phyloP scores from a whole-genome alignment of 768 basidiomycete genomes.

The Agaricus blazei region DNA sequence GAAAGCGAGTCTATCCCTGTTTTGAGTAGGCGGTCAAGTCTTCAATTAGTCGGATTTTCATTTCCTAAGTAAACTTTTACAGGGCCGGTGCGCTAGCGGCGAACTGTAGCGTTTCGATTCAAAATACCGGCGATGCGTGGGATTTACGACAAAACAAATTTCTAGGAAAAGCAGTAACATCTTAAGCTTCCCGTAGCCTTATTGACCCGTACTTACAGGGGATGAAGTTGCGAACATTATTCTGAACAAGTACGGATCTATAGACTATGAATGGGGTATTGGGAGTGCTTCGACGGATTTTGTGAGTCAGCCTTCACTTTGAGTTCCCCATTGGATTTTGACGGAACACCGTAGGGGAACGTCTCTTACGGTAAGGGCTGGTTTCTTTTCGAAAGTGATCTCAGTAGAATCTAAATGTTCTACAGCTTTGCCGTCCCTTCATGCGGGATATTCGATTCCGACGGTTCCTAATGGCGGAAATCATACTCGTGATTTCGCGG shows the following conservation, averaged over 20 bases:
- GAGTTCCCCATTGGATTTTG: background rate
- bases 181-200: no score
- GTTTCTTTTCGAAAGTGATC: background rate
- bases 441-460: slow-evolving; percentile 77
- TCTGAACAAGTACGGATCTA: slow-evolving; percentile 52
- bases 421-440: slow-evolving; percentile 57
- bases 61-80: no score
- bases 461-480: slow-evolving; percentile 72
- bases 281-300: slow-evolving; percentile 77
- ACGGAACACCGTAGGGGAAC: slow-evolving; percentile 47
- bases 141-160: no score
- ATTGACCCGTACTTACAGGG: slow-evolving; percentile 29
- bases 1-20: no score
- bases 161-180: no score
- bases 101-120: no score
- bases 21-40: no score
- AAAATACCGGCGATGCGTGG: no score
- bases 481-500: slow-evolving; percentile 67
- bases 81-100: no score
- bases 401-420: background rate
- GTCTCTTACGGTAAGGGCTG: slow-evolving; percentile 59
- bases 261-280: slow-evolving; percentile 67
- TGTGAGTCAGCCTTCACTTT: slow-evolving; percentile 36
- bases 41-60: no score
- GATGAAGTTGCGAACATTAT: slow-evolving; percentile 60